A percentile compares a stretch with the other conserved stretches of the same genome.
Conservation (phyloP, 2,329 filamentous ascomycete genomes). For the Clarireedia hainanense region DNA sequence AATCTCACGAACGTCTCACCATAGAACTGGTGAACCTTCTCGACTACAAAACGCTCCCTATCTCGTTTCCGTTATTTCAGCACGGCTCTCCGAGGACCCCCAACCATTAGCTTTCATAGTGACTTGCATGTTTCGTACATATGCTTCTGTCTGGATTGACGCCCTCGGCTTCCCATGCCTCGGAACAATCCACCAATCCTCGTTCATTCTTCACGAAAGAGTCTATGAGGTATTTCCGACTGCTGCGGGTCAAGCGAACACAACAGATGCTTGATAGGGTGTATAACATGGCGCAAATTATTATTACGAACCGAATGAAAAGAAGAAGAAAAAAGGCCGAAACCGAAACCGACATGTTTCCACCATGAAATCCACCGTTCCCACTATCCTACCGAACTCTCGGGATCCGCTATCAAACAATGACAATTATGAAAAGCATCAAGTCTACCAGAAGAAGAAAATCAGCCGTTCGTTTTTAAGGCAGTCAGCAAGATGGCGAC, state of each 20-base stretch:
- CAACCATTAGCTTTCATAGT: background rate
- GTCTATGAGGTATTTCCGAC: background rate
- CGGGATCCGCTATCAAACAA: background rate
- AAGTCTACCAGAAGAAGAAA: background rate
- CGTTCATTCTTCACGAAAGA: background rate
- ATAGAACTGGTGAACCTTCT: too few species aligned
- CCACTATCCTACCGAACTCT: background rate
- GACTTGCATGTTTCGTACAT: background rate
- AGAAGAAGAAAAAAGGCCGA: background rate
- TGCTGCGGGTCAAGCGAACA: background rate
- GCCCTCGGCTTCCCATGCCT: background rate
- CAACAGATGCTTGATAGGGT: background rate
- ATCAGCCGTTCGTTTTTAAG: background rate
- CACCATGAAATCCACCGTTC: background rate
- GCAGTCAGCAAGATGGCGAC: constrained; percentile 8
- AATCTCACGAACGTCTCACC: too few species aligned
- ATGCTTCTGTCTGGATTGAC: background rate
- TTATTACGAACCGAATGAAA: background rate
- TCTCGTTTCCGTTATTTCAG: too few species aligned
- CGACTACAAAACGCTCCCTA: too few species aligned
- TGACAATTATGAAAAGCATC: background rate
- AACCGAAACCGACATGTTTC: background rate
- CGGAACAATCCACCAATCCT: background rate
- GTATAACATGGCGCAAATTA: background rate
- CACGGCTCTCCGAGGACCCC: background rate